These are phyloP conservation scores for Perkinsus olseni DNA, from an alignment of 169 alveolate species.

Conservation along the genomic window DNA sequence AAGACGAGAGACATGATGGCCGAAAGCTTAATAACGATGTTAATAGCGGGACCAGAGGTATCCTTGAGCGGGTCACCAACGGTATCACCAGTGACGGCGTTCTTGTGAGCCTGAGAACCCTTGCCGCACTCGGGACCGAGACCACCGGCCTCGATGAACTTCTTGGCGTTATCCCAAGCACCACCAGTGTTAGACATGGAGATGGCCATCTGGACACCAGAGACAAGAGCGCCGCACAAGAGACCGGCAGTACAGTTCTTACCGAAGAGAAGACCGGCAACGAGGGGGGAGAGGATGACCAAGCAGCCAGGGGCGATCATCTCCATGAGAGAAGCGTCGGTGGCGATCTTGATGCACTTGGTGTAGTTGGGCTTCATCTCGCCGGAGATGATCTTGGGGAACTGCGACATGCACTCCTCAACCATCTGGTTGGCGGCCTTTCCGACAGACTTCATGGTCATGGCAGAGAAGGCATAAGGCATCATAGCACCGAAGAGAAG, in stretches of 20 bases:
- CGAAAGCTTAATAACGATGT: conserved; percentile 56
- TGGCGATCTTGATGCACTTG: conserved; percentile 57
- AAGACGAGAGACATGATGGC: conserved; percentile 57
- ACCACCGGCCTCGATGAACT: conserved; percentile 50
- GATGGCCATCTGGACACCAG: conserved; percentile 63
- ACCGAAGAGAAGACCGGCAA: conserved; percentile 57
- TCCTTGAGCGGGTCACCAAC: conserved; percentile 82
- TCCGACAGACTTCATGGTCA: conserved; percentile 68
- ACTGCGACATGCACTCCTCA: conserved; percentile 58
- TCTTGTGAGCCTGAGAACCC: conserved; percentile 43
- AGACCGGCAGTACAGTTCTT: conserved; percentile 66
- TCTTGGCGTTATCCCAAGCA: conserved; percentile 71
- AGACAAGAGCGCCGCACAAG: conserved; percentile 64
- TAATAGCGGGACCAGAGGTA: conserved; percentile 71
- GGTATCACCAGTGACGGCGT: conserved; percentile 70
- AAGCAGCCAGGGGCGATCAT: conserved; percentile 65
- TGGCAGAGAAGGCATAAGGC: conserved; percentile 60
- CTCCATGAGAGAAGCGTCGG: conserved; percentile 53
- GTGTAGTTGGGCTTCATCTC: conserved; percentile 58
- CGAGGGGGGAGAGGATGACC: conserved; percentile 45
- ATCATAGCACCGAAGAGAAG: conserved; percentile 63
- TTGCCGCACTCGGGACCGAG: conserved; percentile 41
- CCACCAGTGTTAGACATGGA: conserved; percentile 62
- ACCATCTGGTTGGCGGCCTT: conserved; percentile 64
- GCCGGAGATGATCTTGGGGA: conserved; percentile 46